Base-by-base conservation (phyloP, 441 rosid species). In the Corymbia citriodora region DNA sequence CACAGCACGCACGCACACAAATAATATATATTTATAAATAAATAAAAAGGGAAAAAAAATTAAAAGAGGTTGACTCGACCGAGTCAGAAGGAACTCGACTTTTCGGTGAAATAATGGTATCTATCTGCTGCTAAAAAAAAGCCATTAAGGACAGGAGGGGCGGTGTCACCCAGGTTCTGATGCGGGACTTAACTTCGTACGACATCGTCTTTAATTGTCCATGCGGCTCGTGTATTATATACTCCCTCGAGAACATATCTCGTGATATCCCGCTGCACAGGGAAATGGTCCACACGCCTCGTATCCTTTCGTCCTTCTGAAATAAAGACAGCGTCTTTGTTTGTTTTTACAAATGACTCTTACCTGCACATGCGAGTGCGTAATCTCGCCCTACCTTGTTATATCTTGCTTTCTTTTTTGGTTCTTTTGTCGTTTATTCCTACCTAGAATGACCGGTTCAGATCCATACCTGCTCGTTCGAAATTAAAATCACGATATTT, bases 31-130 rank as follows among this genome's bases (percentile, higher is more conserved):
- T 40, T 40, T 40, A 40, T 40, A 4, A 40, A 40, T 40, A 36
- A 0, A 11, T n/a, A 55, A 1, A 16, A 59, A 15, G 23, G 27
- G 9, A 2, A 1, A 53, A 19, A 50, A 40, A 14, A 3, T 0
- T 21, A 16, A 52, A 53, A 33, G 9, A 6, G 27, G 31, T 19
- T 48, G 57, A 87, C 54, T 52, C 55, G 45, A 29, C 52, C 52
- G 85, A 48, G 52, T 79, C 85, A 79, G 52, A 25, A 79, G 52
- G 25, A 79, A 23, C 85, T 45, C 52, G 45, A n/a, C 85, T 79
- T 79, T 79, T 10, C 59, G 33, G 54, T 48, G 88, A 89, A 89
- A 59, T 48, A 83, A 89, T 57, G 50, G 33, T 74, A 15, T 59
- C 85, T 23, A 63, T 63, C 85, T 23, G 52, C 45, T 50, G 45